Percentiles rank a stretch among this genome's conserved stretches.
These are phyloP conservation scores for Cercospora berteroae DNA, from an alignment of 2,329 filamentous ascomycete genomes.

Conservation along the genomic window DNA sequence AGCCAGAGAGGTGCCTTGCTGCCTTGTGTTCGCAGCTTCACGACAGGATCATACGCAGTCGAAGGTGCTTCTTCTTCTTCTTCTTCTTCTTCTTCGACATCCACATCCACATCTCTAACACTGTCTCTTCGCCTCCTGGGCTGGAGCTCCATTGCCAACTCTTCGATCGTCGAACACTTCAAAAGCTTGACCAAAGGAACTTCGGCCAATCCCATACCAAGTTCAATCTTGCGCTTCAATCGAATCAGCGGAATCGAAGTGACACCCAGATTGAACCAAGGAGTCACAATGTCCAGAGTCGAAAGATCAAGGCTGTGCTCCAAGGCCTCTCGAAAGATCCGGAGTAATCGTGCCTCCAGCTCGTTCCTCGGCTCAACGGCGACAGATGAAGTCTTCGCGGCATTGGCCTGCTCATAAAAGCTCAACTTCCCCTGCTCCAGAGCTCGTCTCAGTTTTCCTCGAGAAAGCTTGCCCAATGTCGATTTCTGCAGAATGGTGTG, in stretches of 20 bases:
- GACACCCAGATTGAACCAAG: conserved; percentile 12
- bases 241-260: conserved; percentile 11
- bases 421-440: conserved; percentile 11
- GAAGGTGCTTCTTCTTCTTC: neutral
- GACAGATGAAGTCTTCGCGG: neutral
- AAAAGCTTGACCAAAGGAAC: conserved; percentile 7
- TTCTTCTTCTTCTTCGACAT: neutral
- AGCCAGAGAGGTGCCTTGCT: conserved; percentile 36
- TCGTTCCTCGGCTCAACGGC: neutral
- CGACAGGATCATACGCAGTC: conserved; percentile 34
- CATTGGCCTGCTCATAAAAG: conserved; percentile 1
- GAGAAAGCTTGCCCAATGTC: conserved; percentile 24
- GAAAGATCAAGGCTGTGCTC: neutral
- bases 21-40: conserved; percentile 30
- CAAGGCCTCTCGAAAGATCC: conserved; percentile 5
- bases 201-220: neutral
- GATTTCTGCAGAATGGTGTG: conserved; percentile 19
- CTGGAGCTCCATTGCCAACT: conserved; percentile 7
- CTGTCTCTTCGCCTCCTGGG: conserved; percentile 1
- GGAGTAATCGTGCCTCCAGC: conserved; percentile 2
- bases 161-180: conserved; percentile 4
- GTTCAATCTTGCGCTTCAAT: conserved; percentile 4
- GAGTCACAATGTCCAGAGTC: neutral
- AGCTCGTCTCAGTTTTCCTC: conserved; percentile 16
- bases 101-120: neutral